Evolutionary conservation across 768 basidiomycete species (phyloP).

Genomic region (Tephrocybe rancida): DNA sequence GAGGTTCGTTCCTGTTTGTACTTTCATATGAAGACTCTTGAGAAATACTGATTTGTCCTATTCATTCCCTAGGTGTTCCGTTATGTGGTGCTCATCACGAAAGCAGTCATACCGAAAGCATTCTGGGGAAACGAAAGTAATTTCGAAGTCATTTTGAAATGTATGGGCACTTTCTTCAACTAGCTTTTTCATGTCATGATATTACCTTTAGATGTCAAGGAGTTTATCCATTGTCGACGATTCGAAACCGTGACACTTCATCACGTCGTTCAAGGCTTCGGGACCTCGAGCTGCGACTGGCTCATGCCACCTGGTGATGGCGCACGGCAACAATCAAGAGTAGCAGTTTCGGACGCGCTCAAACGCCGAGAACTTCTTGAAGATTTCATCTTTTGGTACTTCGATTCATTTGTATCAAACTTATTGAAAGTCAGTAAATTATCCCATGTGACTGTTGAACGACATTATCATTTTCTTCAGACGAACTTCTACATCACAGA

Average conservation of each 20-base stretch:
- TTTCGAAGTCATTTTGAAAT: slow-evolving; percentile 52
- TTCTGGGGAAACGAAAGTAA: slow-evolving; percentile 83
- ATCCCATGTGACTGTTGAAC: slow-evolving; percentile 17
- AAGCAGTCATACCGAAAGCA: slow-evolving; percentile 67
- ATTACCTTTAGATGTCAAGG: slow-evolving; percentile 58
- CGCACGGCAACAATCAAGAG: slow-evolving; percentile 43
- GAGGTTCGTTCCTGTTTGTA: slow-evolving; percentile 60
- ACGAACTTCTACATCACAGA: slow-evolving; percentile 95
- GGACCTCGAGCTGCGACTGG: slow-evolving; percentile 80
- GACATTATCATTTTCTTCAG: slow-evolving; percentile 38
- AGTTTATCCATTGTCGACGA: slow-evolving; percentile 76
- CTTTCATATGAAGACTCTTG: background rate
- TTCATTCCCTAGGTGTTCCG: slow-evolving; percentile 60
- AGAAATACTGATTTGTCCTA: background rate
- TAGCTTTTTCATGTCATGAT: background rate
- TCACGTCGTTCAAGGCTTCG: slow-evolving; percentile 73
- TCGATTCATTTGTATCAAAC: slow-evolving; percentile 81
- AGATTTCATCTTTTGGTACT: slow-evolving; percentile 95
- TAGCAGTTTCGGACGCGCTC: slow-evolving; percentile 64
- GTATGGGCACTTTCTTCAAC: slow-evolving; percentile 39
- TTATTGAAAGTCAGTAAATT: slow-evolving; percentile 71
- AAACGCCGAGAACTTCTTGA: slow-evolving; percentile 83
- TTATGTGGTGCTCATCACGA: slow-evolving; percentile 65
- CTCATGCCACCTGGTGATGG: slow-evolving; percentile 49
- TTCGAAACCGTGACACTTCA: slow-evolving; percentile 84